Evolutionary conservation across 495 filamentous ascomycete species (phyloP), one percentile per base, ranked within the genome.

Genomic region (Penicillium herquei): DNA sequence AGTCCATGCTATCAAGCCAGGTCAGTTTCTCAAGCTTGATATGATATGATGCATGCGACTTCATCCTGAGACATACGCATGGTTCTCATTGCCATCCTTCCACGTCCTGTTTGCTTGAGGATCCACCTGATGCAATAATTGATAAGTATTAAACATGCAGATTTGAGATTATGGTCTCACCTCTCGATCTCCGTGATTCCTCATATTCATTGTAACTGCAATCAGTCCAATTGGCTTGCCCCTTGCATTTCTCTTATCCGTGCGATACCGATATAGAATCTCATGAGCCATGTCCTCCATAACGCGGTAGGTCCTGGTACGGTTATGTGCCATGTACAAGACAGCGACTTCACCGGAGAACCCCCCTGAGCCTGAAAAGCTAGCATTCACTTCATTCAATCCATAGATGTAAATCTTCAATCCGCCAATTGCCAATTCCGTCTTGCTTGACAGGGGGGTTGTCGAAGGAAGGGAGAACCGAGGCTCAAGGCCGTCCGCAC

Each of bases 141-240:
- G 10, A 46, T 12, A 30, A 21, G 7, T 12, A 9, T 26, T 3
- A 26, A 49, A 16, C 7, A 30, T n/a, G 26, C 5, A 33, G 34
- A n/a, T 14, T 14, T n/a, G 43, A 30, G 6, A 21, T 3, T 11
- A 41, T 26, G 21, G 21, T 4, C 9, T 41, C 35, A 51, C 49
- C 37, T 51, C 49, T 12, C 49, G 49, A 51, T 51, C 49, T 31
- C 49, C 49, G 14, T 51, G 49, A 21, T 51, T 51, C 26, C 49
- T 32, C 49, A 51, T 51, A 30, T 51, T 51, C 49, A 51, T 51
- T 17, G 49, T 51, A 4, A 51, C 49, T 3, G 49, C 49, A 31
- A 51, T 51, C 18, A 51, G 37, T 8, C 34, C 34, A 5, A 40
- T 14, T 14, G 49, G 31, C 13, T 16, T 9, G 13, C 34, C 14